A percentile compares a stretch with the other conserved stretches of the same genome.
Conservation (phyloP, 2,329 filamentous ascomycete genomes). For the Botrytis aclada region DNA sequence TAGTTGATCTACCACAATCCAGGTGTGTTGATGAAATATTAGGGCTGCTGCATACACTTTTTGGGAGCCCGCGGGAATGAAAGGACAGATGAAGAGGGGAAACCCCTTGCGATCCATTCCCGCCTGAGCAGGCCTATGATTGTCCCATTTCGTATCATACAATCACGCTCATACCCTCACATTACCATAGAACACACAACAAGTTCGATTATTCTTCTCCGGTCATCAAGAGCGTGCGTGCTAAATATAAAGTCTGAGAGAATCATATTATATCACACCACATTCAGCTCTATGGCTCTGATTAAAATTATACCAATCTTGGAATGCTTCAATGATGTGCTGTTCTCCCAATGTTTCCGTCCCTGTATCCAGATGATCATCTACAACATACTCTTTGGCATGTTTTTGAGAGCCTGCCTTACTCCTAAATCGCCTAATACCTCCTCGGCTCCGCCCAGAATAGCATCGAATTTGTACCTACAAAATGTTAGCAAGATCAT, state of each 20-base stretch:
- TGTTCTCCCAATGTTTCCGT: background rate
- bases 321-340: background rate
- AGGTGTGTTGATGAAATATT: too few species aligned
- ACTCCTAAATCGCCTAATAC: slow-evolving; percentile 78
- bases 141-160: too few species aligned
- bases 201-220: background rate
- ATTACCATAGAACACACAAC: background rate
- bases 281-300: background rate
- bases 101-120: too few species aligned
- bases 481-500: background rate
- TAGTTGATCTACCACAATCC: too few species aligned
- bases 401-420: slow-evolving; percentile 76
- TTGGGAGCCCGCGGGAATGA: too few species aligned
- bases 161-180: too few species aligned
- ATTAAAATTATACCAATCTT: background rate
- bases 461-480: slow-evolving; percentile 66
- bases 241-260: background rate
- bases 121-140: too few species aligned
- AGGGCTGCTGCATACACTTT: too few species aligned
- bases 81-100: too few species aligned
- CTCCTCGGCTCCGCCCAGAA: slow-evolving; percentile 79
- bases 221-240: background rate
- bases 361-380: background rate
- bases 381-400: slow-evolving; percentile 81
- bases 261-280: background rate